A percentile compares a stretch with the other conserved stretches of the same genome.
Conservation (phyloP, 345 rosid species). For the Eucalyptus albens region DNA sequence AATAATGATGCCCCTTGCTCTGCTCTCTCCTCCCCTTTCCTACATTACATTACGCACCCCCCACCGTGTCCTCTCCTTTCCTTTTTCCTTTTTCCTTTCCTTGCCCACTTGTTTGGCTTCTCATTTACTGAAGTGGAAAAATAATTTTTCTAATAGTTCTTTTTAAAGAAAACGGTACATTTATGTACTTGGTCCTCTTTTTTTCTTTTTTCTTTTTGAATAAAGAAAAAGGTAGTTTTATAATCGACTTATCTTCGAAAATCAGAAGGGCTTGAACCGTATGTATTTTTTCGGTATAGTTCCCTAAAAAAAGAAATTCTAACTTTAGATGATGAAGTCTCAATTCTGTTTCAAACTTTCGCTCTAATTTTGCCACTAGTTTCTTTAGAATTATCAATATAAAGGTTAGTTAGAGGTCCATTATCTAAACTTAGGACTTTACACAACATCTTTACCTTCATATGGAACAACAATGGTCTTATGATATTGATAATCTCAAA, state of each 20-base stretch:
- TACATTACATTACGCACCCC: neutral
- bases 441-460: neutral
- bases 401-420: neutral
- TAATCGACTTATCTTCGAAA: neutral
- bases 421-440: neutral
- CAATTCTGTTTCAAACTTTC: neutral
- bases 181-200: neutral
- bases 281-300: neutral
- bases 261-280: neutral
- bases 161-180: too few species aligned
- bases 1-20: neutral
- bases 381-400: neutral
- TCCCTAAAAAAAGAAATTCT: neutral
- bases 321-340: accelerated
- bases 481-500: accelerated
- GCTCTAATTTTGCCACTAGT: neutral
- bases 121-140: neutral
- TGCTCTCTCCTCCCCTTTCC: neutral
- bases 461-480: neutral
- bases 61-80: neutral
- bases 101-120: neutral
- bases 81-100: neutral
- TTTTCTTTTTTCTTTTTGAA: neutral
- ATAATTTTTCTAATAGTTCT: neutral
- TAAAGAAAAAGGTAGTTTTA: neutral